Evolutionary conservation across 2,329 filamentous ascomycete species (phyloP), one percentile per base, ranked within the genome.

Genomic region (Magnaporthiopsis incrustans): DNA sequence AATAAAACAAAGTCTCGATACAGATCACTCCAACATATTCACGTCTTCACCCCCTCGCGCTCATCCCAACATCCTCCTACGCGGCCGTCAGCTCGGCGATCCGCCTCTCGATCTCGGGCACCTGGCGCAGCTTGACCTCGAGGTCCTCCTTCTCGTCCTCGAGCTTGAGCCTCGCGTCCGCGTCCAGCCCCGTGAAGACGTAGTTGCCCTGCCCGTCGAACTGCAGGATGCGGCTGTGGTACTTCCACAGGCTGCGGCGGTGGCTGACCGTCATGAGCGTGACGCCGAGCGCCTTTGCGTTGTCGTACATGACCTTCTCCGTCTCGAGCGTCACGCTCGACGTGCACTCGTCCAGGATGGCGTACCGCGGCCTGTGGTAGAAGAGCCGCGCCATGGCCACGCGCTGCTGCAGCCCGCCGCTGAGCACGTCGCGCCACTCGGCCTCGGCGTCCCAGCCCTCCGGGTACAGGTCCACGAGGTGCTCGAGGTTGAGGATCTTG

Each of bases 141-240:
- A 98, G 81, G 68, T 98, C 94, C 73, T 99, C 95, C 76, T 90
- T 96, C 81, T 98, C 95, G 76, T 99, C 95, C 80, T 99, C 95
- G 61, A 99, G 81, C 75, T 86, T 84, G 75, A 98, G 76, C 66
- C 95, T 82, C 74, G 84, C 87, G 70, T 97, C 94, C 25, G 94
- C 94, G 75, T 99, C 95, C 61, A 99, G 79, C 64, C 85, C 85
- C 0, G 92, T 96, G 72, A 99, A 99, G 50, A 97, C 86, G 71
- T 91, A 97, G 62, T 92, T 82, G 0, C 95, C 95, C 76, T 97
- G 91, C 0, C 95, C 95, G 75, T 98, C 94, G 74, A 99, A 99
- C 76, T 99, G 95, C 72, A 99, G 76, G 66, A 99, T 98, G 76
- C 89, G 89, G 69, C 87, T 89, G 75, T 99, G 95, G 75, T 99